Evolutionary conservation across 2,329 filamentous ascomycete species (phyloP), one percentile per base, ranked within the genome.

Genomic region (Aspergillus fumigatus): DNA sequence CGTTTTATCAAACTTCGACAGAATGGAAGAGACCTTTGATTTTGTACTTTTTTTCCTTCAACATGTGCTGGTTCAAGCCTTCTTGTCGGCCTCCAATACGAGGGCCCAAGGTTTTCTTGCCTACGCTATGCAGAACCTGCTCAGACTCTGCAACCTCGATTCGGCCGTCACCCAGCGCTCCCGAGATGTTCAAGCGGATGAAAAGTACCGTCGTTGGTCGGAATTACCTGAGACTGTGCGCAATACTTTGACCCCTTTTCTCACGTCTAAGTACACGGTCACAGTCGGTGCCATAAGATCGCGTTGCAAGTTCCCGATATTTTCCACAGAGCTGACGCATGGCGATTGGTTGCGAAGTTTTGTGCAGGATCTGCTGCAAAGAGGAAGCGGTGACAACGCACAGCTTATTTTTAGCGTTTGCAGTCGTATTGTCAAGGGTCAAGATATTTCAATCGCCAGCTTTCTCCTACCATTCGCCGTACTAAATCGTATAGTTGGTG

Each of bases 51-150:
- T 92, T 66, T 81, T 96, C 49, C 80, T 99, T 17, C 88, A 96
- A 66, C 84, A 95, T 68, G 88, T 96, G 7, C 79, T 99, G 10
- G 91, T 97, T 26, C 92, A 92, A 59, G 88, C 92, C 0, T 99
- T 99, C 68, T 79, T 96, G 47, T 96, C 93, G 1, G 89, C 90
- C 1, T 94, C 89, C 0, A 95, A 97, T 70, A 89, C 92, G 2
- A 87, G 86, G 62, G 82, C 92, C 5, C 94, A 97, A 72, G 92
- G 92, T 0, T 96, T 95, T 69, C 80, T 99, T 19, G 93, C 93
- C 1, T 99, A 89, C 73, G 90, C 88, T 1, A 97, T 99, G 86
- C 94, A 99, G 73, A 88, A 96, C 66, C 81, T 97, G 43, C 81
- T 97, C 3, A 86, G 87, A 48, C 85, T 88, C 62, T 90, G 89